A percentile compares a stretch with the other conserved stretches of the same genome.
phyloP scores from a whole-genome alignment of 768 basidiomycete genomes.

The Asterophora parasitica region DNA sequence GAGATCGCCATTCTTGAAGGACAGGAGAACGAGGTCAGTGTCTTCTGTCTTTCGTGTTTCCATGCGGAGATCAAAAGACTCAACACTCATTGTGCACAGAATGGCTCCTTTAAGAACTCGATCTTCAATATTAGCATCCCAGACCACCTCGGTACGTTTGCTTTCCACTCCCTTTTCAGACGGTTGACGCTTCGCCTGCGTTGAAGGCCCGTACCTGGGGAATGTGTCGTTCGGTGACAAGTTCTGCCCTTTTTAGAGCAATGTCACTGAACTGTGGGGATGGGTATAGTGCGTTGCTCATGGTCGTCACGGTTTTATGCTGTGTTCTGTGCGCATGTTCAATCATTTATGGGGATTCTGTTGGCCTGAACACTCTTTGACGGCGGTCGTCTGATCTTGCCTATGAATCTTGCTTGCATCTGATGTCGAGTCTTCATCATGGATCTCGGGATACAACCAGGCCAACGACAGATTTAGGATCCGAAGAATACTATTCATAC shows the following conservation, averaged over 20 bases:
- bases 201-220: slow-evolving; percentile 25
- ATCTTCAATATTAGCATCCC: slow-evolving; percentile 14
- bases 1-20: slow-evolving; percentile 30
- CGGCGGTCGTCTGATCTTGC: too few species aligned
- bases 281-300: background rate
- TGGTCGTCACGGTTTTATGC: background rate
- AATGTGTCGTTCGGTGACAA: slow-evolving; percentile 23
- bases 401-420: too few species aligned
- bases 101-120: slow-evolving; percentile 22
- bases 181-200: background rate
- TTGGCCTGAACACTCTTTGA: too few species aligned
- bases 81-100: too few species aligned
- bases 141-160: slow-evolving; percentile 17
- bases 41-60: background rate
- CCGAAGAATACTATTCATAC: too few species aligned
- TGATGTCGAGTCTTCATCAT: too few species aligned
- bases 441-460: too few species aligned
- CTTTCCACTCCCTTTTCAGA: background rate
- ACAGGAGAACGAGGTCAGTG: slow-evolving; percentile 31
- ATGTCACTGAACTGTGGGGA: background rate
- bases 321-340: too few species aligned
- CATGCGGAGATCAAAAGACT: too few species aligned
- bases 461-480: too few species aligned
- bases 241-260: slow-evolving; percentile 5
- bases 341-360: too few species aligned